Base-by-base conservation (phyloP, 441 rosid species). In the Gossypium gossypioides region DNA sequence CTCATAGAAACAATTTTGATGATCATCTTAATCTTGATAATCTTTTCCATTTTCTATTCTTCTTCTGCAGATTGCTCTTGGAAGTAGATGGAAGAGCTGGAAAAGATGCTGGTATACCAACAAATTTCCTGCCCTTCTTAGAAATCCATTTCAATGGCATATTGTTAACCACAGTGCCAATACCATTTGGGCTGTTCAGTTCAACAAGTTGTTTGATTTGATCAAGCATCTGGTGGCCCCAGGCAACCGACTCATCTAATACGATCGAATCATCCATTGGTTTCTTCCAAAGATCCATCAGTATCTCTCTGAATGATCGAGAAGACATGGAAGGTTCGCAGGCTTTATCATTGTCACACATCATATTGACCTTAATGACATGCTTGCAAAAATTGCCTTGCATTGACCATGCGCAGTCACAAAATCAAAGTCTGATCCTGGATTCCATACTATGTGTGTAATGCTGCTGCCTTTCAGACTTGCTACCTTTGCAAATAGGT, bases 311-410 rank as follows among this genome's bases (percentile, higher is more conserved):
- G 46, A 89, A 80, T 3, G 97, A 89, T 72, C 58, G 84, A 69
- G 83, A 81, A 13, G 98, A 94, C 90, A 90, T 86, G 56, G 90
- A 87, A 59, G 82, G 85, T 66, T 76, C 81, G 73, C 70, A 82
- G 3, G 81, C 83, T 78, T 68, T 62, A 10, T 19, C 74, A 72
- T 80, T 81, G 78, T 82, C 87, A 40, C 90, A 85, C 0, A 86
- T 79, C 84, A 86, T 81, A 61, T 91, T 91, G 48, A 89, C 97
- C 84, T 91, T 91, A 48, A 90, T 80, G 80, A 91, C 89, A 78
- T 94, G 98, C 80, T 94, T 94, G 90, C 98, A 94, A 66, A 94
- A 76, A 79, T 91, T 91, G 57, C 96, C 98, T 74, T 86, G 98
- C 84, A 88, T 72, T 37, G 97, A 91, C 97, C 98, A 93, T n/a